Evolutionary conservation across 2,329 filamentous ascomycete species (phyloP).

Genomic region (Epichloe bromicola): DNA sequence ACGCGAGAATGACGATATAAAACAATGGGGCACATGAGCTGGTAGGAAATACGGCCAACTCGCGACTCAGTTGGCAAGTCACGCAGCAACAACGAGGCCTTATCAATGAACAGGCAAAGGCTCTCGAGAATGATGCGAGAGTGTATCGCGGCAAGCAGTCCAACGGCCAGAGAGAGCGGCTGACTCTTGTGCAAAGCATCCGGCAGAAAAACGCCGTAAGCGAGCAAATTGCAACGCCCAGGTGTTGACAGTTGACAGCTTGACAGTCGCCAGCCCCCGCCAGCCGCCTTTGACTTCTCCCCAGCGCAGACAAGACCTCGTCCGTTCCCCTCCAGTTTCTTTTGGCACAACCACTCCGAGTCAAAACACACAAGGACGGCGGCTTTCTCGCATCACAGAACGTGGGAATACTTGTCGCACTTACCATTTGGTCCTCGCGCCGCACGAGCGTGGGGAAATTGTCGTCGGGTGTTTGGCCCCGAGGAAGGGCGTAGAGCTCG

Average conservation of each 20-base stretch:
- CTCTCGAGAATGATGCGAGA: not conserved
- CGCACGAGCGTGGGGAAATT: conserved; percentile 76
- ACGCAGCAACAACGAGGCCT: not conserved
- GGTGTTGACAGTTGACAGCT: not conserved
- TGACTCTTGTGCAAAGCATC: not conserved
- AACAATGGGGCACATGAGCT: conserved; percentile 2
- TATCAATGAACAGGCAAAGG: not conserved
- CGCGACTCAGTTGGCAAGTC: not conserved
- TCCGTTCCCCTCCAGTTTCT: not conserved
- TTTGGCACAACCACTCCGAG: not conserved
- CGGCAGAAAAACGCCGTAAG: not conserved
- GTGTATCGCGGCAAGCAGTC: not conserved
- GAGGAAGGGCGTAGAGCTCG: conserved; percentile 37
- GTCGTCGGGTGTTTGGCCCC: conserved; percentile 56
- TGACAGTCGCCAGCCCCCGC: not conserved
- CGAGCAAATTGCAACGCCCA: not conserved
- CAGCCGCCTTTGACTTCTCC: not conserved
- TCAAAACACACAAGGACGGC: not conserved
- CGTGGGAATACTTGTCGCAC: conserved; percentile 9
- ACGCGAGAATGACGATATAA: conserved; percentile 10
- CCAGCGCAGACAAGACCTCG: not conserved
- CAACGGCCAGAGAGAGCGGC: not conserved
- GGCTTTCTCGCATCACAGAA: not conserved
- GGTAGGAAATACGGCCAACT: not conserved
- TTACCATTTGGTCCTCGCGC: conserved; percentile 45